Conservation (phyloP, 2,329 filamentous ascomycete genomes). For the Didymosphaeria variabile region DNA sequence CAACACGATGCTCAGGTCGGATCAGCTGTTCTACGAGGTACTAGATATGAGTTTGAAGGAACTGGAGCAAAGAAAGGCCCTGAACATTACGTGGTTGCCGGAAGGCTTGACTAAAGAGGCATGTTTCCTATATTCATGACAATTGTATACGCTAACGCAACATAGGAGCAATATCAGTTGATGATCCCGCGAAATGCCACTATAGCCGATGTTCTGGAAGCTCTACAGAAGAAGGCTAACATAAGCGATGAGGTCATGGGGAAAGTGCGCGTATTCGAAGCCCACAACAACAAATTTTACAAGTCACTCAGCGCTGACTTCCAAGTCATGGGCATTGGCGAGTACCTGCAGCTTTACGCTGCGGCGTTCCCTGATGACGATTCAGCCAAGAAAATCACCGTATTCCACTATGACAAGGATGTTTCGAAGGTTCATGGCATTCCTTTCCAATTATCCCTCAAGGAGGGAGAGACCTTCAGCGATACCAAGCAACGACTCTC, state of each 20-base stretch:
- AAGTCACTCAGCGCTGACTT: conserved; percentile 77
- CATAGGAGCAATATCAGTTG: conserved; percentile 78
- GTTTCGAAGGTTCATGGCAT: conserved; percentile 83
- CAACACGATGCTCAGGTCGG: conserved; percentile 71
- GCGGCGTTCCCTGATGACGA: conserved; percentile 81
- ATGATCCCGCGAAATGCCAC: conserved; percentile 88
- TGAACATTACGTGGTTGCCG: conserved; percentile 84
- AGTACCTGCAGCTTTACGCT: conserved; percentile 83
- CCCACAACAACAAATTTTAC: conserved; percentile 82
- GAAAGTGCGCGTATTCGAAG: conserved; percentile 82
- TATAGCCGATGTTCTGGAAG: conserved; percentile 78
- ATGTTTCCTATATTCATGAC: conserved; percentile 38
- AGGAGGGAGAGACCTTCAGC: conserved; percentile 83
- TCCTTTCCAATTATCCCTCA: conserved; percentile 88
- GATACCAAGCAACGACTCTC: conserved; percentile 96
- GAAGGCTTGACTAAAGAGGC: conserved; percentile 94
- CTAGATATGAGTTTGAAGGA: conserved; percentile 94
- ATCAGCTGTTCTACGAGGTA: conserved; percentile 90
- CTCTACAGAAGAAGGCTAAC: conserved; percentile 80
- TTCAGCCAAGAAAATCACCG: conserved; percentile 73
- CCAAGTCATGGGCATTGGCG: conserved; percentile 81
- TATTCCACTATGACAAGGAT: conserved; percentile 94
- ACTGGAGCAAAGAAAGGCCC: conserved; percentile 87
- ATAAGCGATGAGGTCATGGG: conserved; percentile 78
- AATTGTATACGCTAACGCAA: conserved; percentile 27